Percentiles rank a stretch among this genome's conserved stretches.
phyloP scores from a whole-genome alignment of 1,139 yeast species.

The Yamadazyma songkhlaensis region DNA sequence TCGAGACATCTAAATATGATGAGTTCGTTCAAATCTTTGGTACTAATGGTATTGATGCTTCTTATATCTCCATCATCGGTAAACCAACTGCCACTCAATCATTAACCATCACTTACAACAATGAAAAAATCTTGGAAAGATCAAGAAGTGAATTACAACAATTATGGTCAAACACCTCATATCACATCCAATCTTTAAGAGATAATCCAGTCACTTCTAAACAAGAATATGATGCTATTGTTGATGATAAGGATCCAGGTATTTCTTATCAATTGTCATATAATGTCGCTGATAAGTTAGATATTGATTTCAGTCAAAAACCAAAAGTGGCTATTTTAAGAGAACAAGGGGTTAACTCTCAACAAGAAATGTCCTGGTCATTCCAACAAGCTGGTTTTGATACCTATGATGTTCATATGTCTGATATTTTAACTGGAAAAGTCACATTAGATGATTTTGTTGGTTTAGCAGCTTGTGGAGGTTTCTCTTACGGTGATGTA shows the following conservation, averaged over 20 bases:
- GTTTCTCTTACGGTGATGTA: constrained; percentile 98
- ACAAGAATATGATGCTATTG: constrained; percentile 74
- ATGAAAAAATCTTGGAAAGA: constrained; percentile 43
- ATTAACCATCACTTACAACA: constrained; percentile 48
- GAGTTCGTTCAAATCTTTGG: constrained; percentile 55
- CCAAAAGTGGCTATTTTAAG: constrained; percentile 96
- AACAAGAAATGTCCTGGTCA: constrained; percentile 98
- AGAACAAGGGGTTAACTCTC: constrained; percentile 99
- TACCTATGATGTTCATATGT: constrained; percentile 93
- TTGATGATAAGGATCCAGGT: constrained; percentile 89
- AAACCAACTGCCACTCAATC: constrained; percentile 53
- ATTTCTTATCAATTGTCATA: constrained; percentile 75
- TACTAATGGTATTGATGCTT: constrained; percentile 53
- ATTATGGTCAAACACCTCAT: constrained; percentile 86
- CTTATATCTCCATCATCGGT: constrained; percentile 64
- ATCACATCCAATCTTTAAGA: constrained; percentile 85
- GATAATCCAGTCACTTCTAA: constrained; percentile 91
- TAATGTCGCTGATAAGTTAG: constrained; percentile 43
- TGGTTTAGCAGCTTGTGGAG: constrained; percentile 99
- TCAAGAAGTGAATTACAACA: constrained; percentile 75
- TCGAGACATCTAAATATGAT: constrained; percentile 50
- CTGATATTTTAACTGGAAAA: constrained; percentile 77
- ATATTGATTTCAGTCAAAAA: constrained; percentile 27
- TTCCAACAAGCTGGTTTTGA: constrained; percentile 95
- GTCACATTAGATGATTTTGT: constrained; percentile 77